Evolutionary conservation across 1,139 yeast species (phyloP).

Genomic region (Nakaseomyces bracarensis): DNA sequence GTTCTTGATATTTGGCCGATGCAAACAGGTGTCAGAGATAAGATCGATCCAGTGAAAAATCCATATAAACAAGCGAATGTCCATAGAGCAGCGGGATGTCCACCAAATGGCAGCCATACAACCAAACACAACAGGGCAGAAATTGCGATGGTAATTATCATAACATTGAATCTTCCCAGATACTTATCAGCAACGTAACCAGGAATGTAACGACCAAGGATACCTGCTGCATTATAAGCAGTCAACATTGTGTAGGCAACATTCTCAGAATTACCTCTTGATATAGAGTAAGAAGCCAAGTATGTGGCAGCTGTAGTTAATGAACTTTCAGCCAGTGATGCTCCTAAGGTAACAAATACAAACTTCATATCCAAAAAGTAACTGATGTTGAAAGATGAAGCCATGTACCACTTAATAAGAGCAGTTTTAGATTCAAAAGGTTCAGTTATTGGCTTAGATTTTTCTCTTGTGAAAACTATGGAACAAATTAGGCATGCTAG

Average conservation of each 20-base stretch:
- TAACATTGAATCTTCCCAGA: slow-evolving; percentile 51
- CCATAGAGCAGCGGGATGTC: slow-evolving; percentile 28
- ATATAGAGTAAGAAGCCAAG: slow-evolving; percentile 25
- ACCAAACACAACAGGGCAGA: slow-evolving; percentile 34
- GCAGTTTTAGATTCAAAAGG: slow-evolving; percentile 23
- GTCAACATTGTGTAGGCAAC: slow-evolving; percentile 47
- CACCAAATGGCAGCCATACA: slow-evolving; percentile 35
- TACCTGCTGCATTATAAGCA: slow-evolving; percentile 50
- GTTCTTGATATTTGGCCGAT: slow-evolving; percentile 44
- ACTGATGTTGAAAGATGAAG: slow-evolving; percentile 30
- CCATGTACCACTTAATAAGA: slow-evolving; percentile 23
- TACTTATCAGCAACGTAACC: slow-evolving; percentile 46
- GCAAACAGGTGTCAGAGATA: slow-evolving; percentile 44
- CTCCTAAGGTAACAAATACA: slow-evolving; percentile 36
- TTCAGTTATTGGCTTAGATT: slow-evolving; percentile 29
- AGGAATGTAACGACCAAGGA: slow-evolving; percentile 50
- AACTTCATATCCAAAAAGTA: slow-evolving; percentile 37
- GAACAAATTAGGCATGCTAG: slow-evolving; percentile 37
- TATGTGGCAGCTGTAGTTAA: slow-evolving; percentile 38
- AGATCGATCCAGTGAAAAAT: slow-evolving; percentile 30
- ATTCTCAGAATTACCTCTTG: slow-evolving; percentile 43
- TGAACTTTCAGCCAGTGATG: slow-evolving; percentile 47
- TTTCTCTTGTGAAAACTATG: slow-evolving; percentile 41
- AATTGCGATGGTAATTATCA: slow-evolving; percentile 37
- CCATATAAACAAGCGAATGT: slow-evolving; percentile 34